A percentile compares a stretch with the other conserved stretches of the same genome.
Conservation (phyloP, 371 early-diverging fungal species). For the Mortierella sp. region DNA sequence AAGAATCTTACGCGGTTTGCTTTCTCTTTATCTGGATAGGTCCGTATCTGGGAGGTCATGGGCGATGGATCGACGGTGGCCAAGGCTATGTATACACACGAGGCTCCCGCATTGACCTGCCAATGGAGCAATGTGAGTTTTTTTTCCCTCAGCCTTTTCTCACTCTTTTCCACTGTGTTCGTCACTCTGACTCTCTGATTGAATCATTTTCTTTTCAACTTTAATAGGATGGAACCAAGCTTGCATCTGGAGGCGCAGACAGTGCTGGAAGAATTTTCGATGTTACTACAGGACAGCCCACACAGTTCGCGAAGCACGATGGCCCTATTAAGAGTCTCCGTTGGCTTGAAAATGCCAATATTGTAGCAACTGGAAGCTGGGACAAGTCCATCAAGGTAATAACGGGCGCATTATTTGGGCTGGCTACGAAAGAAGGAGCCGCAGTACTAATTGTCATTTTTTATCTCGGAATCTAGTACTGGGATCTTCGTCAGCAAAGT, state of each 20-base stretch:
- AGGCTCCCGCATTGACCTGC: constrained; percentile 87
- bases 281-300: constrained; percentile 79
- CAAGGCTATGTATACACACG: constrained; percentile 86
- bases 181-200: background rate
- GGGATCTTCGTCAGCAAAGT: constrained; percentile 87
- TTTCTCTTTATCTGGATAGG: constrained; percentile 63
- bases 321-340: constrained; percentile 81
- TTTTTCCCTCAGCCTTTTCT: background rate
- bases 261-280: constrained; percentile 87
- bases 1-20: background rate
- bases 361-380: constrained; percentile 95
- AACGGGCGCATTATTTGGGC: background rate
- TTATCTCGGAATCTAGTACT: constrained; percentile 71
- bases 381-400: constrained; percentile 91
- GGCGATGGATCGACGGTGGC: constrained; percentile 79
- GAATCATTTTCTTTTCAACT: background rate
- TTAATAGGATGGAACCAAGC: constrained; percentile 85
- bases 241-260: constrained; percentile 90
- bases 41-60: constrained; percentile 92
- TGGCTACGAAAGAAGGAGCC: background rate
- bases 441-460: background rate
- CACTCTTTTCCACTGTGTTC: background rate
- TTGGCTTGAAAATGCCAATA: constrained; percentile 79
- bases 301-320: constrained; percentile 87
- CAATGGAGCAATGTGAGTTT: constrained; percentile 87